These are phyloP conservation scores for Neurospora terricola DNA, from an alignment of 495 filamentous ascomycete species.

Conservation along the genomic window DNA sequence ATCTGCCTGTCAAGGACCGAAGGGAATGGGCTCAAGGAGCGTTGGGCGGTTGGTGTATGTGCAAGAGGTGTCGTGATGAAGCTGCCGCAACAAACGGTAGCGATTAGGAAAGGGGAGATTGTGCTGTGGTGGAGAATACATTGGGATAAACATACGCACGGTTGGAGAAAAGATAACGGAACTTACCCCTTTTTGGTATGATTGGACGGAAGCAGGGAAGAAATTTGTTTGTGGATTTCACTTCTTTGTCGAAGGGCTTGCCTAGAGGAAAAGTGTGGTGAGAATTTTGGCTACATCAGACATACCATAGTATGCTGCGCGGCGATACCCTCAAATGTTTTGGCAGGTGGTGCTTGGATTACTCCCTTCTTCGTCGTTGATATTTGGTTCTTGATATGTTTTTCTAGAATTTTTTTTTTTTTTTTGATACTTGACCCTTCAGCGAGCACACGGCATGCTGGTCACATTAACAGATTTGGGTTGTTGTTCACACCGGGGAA, in stretches of 20 bases:
- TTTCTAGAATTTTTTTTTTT: background rate
- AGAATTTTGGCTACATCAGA: background rate
- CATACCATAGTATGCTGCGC: background rate
- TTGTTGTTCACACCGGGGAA: background rate
- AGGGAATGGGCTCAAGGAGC: constrained; percentile 83
- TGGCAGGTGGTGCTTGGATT: background rate
- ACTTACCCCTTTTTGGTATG: background rate
- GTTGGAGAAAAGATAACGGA: background rate
- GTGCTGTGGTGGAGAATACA: background rate
- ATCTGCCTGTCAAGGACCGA: constrained; percentile 62
- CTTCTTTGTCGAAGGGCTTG: background rate
- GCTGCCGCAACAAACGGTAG: constrained; percentile 10
- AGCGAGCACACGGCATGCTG: background rate
- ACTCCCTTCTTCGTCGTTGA: background rate
- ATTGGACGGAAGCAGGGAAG: background rate
- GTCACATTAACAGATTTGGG: background rate
- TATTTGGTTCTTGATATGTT: background rate
- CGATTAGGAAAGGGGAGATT: background rate
- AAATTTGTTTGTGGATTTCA: background rate
- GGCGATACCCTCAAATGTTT: background rate
- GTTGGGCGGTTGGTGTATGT: constrained; percentile 77
- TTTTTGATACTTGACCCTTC: background rate
- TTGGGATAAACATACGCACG: background rate
- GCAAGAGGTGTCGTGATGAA: constrained; percentile 59
- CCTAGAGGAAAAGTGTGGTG: background rate